A percentile compares a stretch with the other conserved stretches of the same genome.
These are phyloP conservation scores for Pseudisothecium myosuroides DNA, from an alignment of 225 moss, liverwort and hornwort species.

Conservation along the genomic window DNA sequence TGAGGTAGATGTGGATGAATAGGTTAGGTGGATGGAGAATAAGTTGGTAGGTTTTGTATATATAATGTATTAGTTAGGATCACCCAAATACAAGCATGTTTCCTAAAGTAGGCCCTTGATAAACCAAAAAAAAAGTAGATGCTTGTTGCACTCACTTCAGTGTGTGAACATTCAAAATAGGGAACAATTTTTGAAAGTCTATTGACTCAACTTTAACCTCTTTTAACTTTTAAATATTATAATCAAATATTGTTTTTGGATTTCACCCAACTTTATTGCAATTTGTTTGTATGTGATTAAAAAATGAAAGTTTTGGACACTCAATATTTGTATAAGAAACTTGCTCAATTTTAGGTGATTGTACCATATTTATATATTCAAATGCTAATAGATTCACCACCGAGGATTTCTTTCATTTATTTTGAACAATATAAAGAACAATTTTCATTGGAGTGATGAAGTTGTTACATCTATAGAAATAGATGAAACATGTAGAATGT, in stretches of 20 bases:
- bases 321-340: background rate
- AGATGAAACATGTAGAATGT: background rate
- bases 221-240: background rate
- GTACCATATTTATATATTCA: accelerated
- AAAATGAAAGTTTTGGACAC: accelerated
- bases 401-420: background rate
- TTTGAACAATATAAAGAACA: accelerated
- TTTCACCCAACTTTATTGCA: background rate
- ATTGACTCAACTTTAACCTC: background rate
- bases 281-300: background rate
- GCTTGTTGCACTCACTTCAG: accelerated
- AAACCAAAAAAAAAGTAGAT: accelerated
- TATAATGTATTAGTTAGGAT: background rate
- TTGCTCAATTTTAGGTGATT: accelerated
- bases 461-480: background rate
- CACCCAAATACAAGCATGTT: accelerated
- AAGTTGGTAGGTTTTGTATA: accelerated
- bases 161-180: background rate
- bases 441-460: background rate
- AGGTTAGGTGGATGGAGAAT: no score
- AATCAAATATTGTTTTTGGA: background rate
- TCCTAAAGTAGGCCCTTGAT: accelerated
- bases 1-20: background rate
- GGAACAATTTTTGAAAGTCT: accelerated
- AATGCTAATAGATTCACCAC: background rate